Percentiles rank a stretch among this genome's conserved stretches.
Evolutionary conservation across 495 filamentous ascomycete genomes (phyloP).

Genomic region (Podospora sp.): DNA sequence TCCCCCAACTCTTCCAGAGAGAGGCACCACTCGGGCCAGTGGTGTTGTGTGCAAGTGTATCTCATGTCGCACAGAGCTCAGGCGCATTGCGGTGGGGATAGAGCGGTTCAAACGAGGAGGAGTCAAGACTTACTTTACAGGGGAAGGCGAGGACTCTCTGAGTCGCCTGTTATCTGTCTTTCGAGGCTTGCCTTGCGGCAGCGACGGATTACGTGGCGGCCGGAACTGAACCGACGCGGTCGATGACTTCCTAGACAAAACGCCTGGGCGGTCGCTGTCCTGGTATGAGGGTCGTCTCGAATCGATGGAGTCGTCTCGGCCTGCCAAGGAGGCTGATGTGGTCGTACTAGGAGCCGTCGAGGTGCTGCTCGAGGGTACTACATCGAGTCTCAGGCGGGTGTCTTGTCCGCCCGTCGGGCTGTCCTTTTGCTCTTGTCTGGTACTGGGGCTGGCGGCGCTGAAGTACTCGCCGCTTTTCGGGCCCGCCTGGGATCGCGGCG

Average conservation of each 20-base stretch:
- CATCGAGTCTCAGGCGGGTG: conserved; percentile 18
- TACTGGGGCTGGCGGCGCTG: conserved; percentile 14
- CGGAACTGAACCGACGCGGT: conserved; percentile 47
- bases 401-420: conserved; percentile 26
- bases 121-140: conserved; percentile 45
- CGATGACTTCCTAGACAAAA: conserved; percentile 47
- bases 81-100: conserved; percentile 12
- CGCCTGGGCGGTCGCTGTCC: conserved; percentile 23
- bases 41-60: conserved; percentile 6
- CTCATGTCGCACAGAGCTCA: not conserved
- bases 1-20: not conserved
- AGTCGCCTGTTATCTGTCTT: conserved; percentile 46
- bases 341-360: conserved; percentile 32
- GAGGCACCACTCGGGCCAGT: conserved; percentile 29
- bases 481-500: conserved; percentile 40
- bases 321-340: conserved; percentile 25
- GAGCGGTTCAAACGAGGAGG: conserved; percentile 16
- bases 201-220: conserved; percentile 42
- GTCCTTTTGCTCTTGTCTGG: not conserved
- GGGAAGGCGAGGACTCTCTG: conserved; percentile 49
- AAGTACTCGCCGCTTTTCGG: conserved; percentile 43
- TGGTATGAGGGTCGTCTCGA: conserved; percentile 32
- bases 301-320: conserved; percentile 22
- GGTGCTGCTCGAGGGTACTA: conserved; percentile 17
- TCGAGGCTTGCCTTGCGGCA: conserved; percentile 49